These are phyloP conservation scores for Strobilomyces echinocephalus DNA, from an alignment of 768 basidiomycete species.

Conservation along the genomic window DNA sequence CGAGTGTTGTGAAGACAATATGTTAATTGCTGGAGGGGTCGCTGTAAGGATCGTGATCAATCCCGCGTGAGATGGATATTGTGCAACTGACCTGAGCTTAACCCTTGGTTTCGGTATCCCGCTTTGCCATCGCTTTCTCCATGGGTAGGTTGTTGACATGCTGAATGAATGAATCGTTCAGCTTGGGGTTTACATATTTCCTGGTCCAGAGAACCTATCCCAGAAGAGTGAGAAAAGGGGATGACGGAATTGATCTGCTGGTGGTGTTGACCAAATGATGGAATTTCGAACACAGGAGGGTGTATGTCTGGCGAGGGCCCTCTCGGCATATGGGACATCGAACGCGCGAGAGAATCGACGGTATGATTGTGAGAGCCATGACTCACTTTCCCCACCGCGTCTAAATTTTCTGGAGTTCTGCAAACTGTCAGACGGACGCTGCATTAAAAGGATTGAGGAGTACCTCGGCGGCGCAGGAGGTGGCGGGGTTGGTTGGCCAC, in stretches of 20 bases:
- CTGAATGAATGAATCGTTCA: slow-evolving; percentile 1
- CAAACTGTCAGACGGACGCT: neutral
- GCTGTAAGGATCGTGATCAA: slow-evolving; percentile 1
- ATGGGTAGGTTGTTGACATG: slow-evolving; percentile 5
- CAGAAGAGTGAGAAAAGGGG: slow-evolving; percentile 5
- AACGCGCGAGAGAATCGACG: slow-evolving; percentile 5
- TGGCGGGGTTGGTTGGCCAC: neutral
- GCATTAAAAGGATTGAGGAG: neutral
- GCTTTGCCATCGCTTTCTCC: neutral
- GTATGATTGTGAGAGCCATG: neutral
- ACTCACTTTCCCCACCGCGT: neutral
- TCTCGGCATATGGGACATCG: slow-evolving; percentile 9
- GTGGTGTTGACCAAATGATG: slow-evolving; percentile 1
- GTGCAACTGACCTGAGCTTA: slow-evolving; percentile 7
- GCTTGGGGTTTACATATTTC: slow-evolving; percentile 1
- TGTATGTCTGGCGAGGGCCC: neutral
- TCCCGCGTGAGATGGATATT: slow-evolving; percentile 1
- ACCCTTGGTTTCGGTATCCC: slow-evolving; percentile 15
- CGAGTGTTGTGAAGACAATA: slow-evolving; percentile 3
- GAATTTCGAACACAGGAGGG: slow-evolving; percentile 2
- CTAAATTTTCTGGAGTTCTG: neutral
- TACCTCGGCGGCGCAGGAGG: slow-evolving; percentile 9
- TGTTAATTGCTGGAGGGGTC: neutral
- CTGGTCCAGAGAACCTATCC: slow-evolving; percentile 1
- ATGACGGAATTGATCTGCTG: neutral